Evolutionary conservation across 192 early-diverging fungal genomes (phyloP), one percentile per base, ranked within the genome.

Genomic region (Podila verticillata): DNA sequence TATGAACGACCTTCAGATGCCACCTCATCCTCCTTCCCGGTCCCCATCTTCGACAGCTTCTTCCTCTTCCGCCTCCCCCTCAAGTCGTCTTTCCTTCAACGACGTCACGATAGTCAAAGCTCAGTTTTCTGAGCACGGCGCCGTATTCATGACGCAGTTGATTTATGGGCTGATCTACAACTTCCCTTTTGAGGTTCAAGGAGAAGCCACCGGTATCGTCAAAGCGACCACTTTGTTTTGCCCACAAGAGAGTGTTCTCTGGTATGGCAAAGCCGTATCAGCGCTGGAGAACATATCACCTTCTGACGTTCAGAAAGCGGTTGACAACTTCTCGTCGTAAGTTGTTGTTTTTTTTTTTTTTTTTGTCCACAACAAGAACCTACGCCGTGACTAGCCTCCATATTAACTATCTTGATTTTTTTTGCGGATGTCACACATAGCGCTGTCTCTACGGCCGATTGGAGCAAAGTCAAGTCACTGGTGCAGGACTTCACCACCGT

Each of bases 321-420:
- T 92, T 57, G 57, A 90, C 65, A 81, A 83, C n/a, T 88, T 87
- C 59, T 86, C 75, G n/a, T 62, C 57, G 91, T 91, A 87, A 84
- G 88, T 83, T 51, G 47, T 49, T 4, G 68, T 51, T 29, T 29
- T 49, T 66, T 62, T 57, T 48, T n/a, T 56, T 58, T 31, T n/a
- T n/a, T n/a, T n/a, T n/a, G n/a, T n/a, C n/a, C n/a, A n/a, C n/a
- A n/a, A n/a, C n/a, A n/a, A n/a, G n/a, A 29, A 57, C 30, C 28
- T 22, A 67, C 8, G 0, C 10, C 1, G 19, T 28, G n/a, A 47
- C 75, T 49, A 12, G 47, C 36, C 70, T 31, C n/a, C 60, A n/a
- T 3, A 44, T 32, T 5, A 0, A 68, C 29, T 58, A 32, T 19
- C 58, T 39, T 8, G 61, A 12, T 35, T 68, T 17, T 68, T 34